phyloP scores from a whole-genome alignment of 768 basidiomycete genomes.

The Russula vinacea region DNA sequence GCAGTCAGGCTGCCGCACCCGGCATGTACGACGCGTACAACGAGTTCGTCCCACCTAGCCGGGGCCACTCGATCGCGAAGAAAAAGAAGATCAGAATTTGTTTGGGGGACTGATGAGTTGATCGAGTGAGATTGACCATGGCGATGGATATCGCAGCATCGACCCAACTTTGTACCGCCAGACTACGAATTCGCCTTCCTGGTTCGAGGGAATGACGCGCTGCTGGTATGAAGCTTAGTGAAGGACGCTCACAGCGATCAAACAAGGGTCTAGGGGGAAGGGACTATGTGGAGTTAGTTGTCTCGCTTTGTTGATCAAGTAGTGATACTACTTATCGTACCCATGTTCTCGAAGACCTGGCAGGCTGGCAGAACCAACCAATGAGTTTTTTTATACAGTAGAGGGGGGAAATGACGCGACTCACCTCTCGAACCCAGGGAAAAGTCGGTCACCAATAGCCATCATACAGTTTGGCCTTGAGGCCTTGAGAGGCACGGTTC shows the following conservation, averaged over 20 bases:
- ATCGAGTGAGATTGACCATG: background rate
- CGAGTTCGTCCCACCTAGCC: constrained; percentile 15
- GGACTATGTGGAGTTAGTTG: too few relatives aligned
- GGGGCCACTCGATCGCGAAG: constrained; percentile 18
- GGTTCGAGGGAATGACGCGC: background rate
- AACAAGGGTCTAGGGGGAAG: too few relatives aligned
- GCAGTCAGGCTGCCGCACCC: constrained; percentile 21
- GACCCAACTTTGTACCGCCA: too few relatives aligned
- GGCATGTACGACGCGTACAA: constrained; percentile 14
- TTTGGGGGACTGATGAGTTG: background rate
- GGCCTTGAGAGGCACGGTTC: too few relatives aligned
- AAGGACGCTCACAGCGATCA: too few relatives aligned
- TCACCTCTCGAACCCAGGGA: background rate
- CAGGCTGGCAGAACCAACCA: background rate
- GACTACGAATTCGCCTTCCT: too few relatives aligned
- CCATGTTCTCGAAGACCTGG: too few relatives aligned
- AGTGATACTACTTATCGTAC: too few relatives aligned
- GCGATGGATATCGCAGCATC: constrained; percentile 10
- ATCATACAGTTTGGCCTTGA: background rate
- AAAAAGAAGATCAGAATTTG: background rate
- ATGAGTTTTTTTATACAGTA: background rate
- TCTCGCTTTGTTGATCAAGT: too few relatives aligned
- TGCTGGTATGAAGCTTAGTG: too few relatives aligned
- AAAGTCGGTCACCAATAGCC: background rate
- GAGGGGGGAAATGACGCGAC: background rate